Evolutionary conservation across 495 filamentous ascomycete species (phyloP).

Genomic region (Penicillium canescens): DNA sequence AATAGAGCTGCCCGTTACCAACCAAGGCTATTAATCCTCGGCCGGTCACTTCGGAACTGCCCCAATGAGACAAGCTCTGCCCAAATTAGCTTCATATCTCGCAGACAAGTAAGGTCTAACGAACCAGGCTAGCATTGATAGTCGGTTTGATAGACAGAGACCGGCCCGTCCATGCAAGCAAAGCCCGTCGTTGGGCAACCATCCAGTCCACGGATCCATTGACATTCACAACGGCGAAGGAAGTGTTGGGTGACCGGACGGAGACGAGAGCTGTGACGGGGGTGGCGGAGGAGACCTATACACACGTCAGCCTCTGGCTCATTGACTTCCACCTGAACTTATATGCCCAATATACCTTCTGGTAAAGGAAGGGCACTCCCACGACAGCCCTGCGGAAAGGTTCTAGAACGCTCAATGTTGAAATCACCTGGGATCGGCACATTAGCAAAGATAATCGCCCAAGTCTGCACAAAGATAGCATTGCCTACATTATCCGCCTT

Average conservation of each 20-base stretch:
- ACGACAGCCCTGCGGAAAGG: slow-evolving; percentile 75
- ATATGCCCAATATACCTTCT: slow-evolving; percentile 50
- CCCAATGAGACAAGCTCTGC: slow-evolving; percentile 84
- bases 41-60: slow-evolving; percentile 81
- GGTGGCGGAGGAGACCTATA: slow-evolving; percentile 73
- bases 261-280: slow-evolving; percentile 85
- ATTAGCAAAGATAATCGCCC: not conserved
- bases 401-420: slow-evolving; percentile 82
- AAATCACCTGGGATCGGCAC: slow-evolving; percentile 57
- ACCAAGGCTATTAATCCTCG: slow-evolving; percentile 82
- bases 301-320: slow-evolving; percentile 2
- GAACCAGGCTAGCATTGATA: slow-evolving; percentile 69
- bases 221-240: slow-evolving; percentile 81
- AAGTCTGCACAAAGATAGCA: not conserved
- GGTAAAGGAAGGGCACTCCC: slow-evolving; percentile 92
- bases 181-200: slow-evolving; percentile 76
- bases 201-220: slow-evolving; percentile 98
- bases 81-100: slow-evolving; percentile 37
- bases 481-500: slow-evolving; percentile 80
- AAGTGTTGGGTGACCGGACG: slow-evolving; percentile 78
- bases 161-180: slow-evolving; percentile 96
- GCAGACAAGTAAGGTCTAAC: slow-evolving; percentile 8
- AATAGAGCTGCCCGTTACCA: slow-evolving; percentile 83
- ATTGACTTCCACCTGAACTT: not conserved
- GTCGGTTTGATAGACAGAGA: slow-evolving; percentile 73